Percentiles rank a stretch among this genome's conserved stretches.
Conservation (phyloP, 2,329 filamentous ascomycete species). For the Epichloe typhina region DNA sequence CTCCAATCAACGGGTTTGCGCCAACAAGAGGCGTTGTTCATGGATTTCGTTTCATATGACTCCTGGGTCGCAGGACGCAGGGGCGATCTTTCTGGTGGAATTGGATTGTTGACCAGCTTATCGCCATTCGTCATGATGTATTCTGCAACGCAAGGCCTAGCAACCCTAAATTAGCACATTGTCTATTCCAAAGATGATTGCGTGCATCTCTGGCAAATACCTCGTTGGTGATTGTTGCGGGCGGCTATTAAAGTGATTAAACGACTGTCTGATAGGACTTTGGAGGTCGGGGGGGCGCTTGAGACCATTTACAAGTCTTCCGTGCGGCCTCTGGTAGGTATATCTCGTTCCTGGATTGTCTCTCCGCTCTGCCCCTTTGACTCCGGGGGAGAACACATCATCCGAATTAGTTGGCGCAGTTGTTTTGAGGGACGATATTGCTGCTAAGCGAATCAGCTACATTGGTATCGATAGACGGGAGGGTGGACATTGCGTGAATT, state of each 20-base stretch:
- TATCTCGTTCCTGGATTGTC: background rate
- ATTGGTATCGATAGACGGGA: background rate
- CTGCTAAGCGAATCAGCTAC: background rate
- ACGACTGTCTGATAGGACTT: slow-evolving; percentile 4
- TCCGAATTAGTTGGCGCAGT: background rate
- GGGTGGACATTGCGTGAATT: background rate
- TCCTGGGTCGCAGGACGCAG: background rate
- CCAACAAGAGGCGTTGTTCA: slow-evolving; percentile 2
- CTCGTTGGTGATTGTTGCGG: background rate
- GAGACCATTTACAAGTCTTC: background rate
- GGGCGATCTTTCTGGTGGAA: slow-evolving; percentile 2
- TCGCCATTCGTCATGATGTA: background rate
- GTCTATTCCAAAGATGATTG: background rate
- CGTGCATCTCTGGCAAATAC: background rate
- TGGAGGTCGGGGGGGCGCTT: background rate
- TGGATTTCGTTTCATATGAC: background rate
- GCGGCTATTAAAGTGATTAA: background rate
- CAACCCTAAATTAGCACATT: background rate
- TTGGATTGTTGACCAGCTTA: background rate
- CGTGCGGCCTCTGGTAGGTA: background rate
- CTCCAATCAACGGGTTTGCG: slow-evolving; percentile 2
- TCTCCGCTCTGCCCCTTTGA: background rate
- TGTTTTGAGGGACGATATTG: background rate
- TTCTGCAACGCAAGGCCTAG: background rate
- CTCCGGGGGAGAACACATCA: slow-evolving; percentile 1